phyloP scores from a whole-genome alignment of 148 eudicot species.

The Bassia scoparia region DNA sequence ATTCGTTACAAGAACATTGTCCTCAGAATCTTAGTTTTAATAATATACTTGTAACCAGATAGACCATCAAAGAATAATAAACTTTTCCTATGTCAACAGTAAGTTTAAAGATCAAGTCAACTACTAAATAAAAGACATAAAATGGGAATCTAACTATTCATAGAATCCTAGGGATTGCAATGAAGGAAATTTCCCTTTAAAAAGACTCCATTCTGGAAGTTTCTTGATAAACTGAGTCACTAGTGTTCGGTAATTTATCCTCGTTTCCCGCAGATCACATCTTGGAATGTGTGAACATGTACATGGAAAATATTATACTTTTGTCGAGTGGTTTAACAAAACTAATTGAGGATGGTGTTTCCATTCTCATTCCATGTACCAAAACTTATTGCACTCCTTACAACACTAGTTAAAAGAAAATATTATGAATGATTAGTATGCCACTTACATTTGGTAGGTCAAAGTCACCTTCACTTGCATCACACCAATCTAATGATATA shows the following conservation, averaged over 20 bases:
- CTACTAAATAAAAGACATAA: no score
- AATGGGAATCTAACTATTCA: no score
- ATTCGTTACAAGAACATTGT: no score
- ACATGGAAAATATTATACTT: background rate
- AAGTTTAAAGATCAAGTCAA: no score
- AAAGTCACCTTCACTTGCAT: constrained; percentile 67
- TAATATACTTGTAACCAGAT: no score
- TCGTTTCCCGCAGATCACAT: background rate
- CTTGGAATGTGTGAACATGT: background rate
- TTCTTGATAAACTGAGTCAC: background rate
- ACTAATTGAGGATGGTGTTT: background rate
- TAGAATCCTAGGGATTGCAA: no score
- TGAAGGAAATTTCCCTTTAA: background rate
- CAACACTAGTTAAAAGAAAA: background rate
- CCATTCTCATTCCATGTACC: background rate
- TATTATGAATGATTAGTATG: background rate
- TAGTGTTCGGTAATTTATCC: background rate
- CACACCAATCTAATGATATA: constrained; percentile 75
- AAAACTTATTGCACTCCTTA: background rate
- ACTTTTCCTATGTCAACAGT: no score
- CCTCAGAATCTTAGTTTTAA: no score
- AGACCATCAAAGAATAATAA: no score
- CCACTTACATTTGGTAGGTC: constrained; percentile 67
- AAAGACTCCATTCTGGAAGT: no score
- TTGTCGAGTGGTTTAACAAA: background rate